phyloP scores from a whole-genome alignment of 768 basidiomycete genomes.

The Pulveroboletus sp. region DNA sequence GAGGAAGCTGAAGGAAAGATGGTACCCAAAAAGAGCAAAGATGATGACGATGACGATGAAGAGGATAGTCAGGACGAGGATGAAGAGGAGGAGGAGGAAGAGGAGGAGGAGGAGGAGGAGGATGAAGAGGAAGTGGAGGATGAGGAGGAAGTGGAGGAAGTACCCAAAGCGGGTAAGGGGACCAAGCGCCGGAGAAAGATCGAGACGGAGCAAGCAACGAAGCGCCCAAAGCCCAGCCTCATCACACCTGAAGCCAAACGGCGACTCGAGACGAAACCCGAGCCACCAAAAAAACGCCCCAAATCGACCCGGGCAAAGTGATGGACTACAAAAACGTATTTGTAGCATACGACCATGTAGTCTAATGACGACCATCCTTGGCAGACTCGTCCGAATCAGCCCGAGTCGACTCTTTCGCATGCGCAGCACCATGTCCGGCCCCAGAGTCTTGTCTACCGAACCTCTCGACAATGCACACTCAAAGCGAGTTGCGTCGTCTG shows the following conservation, averaged over 20 bases:
- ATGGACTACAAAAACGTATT: neutral
- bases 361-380: constrained; percentile 4
- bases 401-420: neutral
- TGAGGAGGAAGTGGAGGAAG: too few relatives aligned
- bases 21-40: too few relatives aligned
- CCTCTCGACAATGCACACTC: constrained; percentile 54
- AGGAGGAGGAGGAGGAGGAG: too few relatives aligned
- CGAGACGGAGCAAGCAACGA: constrained; percentile 14
- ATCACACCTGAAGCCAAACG: too few relatives aligned
- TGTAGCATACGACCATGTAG: too few relatives aligned
- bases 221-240: constrained; percentile 9
- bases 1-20: too few relatives aligned
- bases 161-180: neutral
- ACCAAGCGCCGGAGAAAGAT: constrained; percentile 11
- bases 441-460: constrained; percentile 50
- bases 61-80: neutral
- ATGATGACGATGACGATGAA: neutral
- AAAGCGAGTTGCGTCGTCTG: constrained; percentile 40
- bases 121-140: too few relatives aligned
- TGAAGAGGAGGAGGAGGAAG: neutral
- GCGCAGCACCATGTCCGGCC: constrained; percentile 30
- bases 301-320: neutral
- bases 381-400: constrained; percentile 2
- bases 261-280: too few relatives aligned
- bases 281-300: too few relatives aligned